These are phyloP conservation scores for Tetragonia tetragonoides DNA, from an alignment of 148 eudicot species.

Conservation along the genomic window DNA sequence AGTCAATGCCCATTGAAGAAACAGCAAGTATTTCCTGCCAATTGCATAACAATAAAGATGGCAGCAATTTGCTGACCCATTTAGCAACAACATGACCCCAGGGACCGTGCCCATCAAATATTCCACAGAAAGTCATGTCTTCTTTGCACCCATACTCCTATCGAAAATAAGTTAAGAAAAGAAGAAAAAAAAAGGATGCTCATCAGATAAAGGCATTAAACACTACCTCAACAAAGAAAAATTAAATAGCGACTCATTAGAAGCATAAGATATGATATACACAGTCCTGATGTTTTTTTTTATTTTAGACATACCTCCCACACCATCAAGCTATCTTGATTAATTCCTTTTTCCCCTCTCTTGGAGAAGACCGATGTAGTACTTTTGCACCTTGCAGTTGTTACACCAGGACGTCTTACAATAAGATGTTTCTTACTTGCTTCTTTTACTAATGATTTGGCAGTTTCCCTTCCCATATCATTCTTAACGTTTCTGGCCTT, in stretches of 20 bases:
- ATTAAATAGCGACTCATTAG: background rate
- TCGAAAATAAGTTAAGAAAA: background rate
- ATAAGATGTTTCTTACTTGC: slow-evolving; percentile 52
- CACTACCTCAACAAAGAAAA: background rate
- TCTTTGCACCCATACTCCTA: slow-evolving; percentile 80
- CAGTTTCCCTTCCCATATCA: slow-evolving; percentile 42
- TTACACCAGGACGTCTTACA: slow-evolving; percentile 44
- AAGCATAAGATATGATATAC: background rate
- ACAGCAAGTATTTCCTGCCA: slow-evolving; percentile 67
- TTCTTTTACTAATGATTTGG: slow-evolving; percentile 45
- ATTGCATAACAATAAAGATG: slow-evolving; percentile 55
- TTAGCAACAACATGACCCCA: slow-evolving; percentile 89
- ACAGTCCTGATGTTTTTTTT: background rate
- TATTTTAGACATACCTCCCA: slow-evolving; percentile 56
- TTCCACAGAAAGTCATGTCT: slow-evolving; percentile 81
- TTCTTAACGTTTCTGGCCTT: slow-evolving; percentile 28
- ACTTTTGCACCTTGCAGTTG: slow-evolving; percentile 27
- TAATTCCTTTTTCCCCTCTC: slow-evolving; percentile 66
- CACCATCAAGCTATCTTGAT: slow-evolving; percentile 63
- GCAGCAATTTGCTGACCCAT: slow-evolving; percentile 65
- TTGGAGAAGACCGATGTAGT: slow-evolving; percentile 50
- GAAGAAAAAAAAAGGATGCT: background rate
- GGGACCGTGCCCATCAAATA: slow-evolving; percentile 95
- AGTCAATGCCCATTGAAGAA: slow-evolving; percentile 22
- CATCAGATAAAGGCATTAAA: background rate